Base-by-base conservation (phyloP, 345 rosid species). In the Salix dunnii region DNA sequence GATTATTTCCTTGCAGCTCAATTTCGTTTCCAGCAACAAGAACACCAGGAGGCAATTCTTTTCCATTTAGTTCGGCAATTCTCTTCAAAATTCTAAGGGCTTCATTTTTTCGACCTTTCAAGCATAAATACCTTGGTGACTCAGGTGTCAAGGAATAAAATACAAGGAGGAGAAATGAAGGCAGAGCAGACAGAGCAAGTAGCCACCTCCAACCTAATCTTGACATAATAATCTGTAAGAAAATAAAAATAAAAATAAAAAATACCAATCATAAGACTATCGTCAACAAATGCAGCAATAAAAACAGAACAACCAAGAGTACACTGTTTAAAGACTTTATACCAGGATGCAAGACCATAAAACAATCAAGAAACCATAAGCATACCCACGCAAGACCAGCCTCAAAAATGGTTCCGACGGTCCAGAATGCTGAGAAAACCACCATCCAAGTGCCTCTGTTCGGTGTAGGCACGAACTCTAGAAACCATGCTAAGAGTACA, bases 381-480 rank as follows among this genome's bases (percentile, higher is more conserved):
- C 67, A 33, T 67, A 69, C 79, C 79, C 79, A 76, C 12, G 79
- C 74, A 20, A 76, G 69, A 16, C 60, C 42, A 76, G 74, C 74
- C 61, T 76, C 74, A 21, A 76, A 76, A 42, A 76, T 76, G 2
- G 79, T 76, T 21, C 79, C 74, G 14, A 76, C 2, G 12, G 74
- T 69, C 79, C 79, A 76, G 74, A 69, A 76, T 25, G 48, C 20
- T 31, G 74, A 76, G 67, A 33, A 60, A 21, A 69, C 74, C 40
- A 76, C 74, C 79, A 76, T 76, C 79, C 79, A 69, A 6, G 35
- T 42, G 74, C 79, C 79, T 36, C 97, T 82, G 80, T 82, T 90
- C 48, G 99, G 91, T 42, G 99, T 90, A 68, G 97, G 99, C 70
- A 94, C 86, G 80, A 94, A 94, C 84, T 94, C 98, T 72, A 94